Percentiles rank a stretch among this genome's conserved stretches.
Conservation (phyloP, 495 filamentous ascomycete species). For the Bombardia bombarda region DNA sequence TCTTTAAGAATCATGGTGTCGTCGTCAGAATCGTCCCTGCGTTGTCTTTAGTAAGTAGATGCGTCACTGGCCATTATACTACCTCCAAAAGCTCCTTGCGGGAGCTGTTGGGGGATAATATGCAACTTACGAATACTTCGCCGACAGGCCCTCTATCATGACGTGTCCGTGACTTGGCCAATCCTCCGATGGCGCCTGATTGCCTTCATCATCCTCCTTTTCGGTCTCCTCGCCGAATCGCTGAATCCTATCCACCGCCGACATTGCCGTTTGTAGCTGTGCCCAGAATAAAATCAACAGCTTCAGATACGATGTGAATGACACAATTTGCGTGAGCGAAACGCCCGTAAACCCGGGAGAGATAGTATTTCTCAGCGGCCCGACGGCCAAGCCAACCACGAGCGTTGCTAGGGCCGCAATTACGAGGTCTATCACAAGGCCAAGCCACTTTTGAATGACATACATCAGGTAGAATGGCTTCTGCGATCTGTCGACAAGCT, state of each 20-base stretch:
- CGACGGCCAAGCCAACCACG: constrained; percentile 28
- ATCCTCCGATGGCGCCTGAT: neutral
- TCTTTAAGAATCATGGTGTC: neutral
- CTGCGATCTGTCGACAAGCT: constrained; percentile 41
- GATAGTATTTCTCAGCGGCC: neutral
- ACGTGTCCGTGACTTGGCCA: neutral
- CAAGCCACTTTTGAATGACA: constrained; percentile 41
- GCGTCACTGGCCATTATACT: too few species aligned
- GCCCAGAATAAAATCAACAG: constrained; percentile 20
- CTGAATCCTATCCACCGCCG: constrained; percentile 32
- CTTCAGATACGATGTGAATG: neutral
- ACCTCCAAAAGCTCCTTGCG: neutral
- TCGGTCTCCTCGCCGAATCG: constrained; percentile 19
- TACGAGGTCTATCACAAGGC: constrained; percentile 33
- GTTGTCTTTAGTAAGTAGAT: too few species aligned
- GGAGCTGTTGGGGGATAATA: neutral
- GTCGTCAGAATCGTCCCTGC: neutral
- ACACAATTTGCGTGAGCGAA: neutral
- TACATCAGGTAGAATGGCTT: constrained; percentile 36
- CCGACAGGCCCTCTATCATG: neutral
- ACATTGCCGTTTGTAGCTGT: constrained; percentile 36
- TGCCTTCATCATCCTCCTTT: neutral
- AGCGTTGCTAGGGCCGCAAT: constrained; percentile 26
- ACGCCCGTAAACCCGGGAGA: neutral
- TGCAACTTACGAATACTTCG: neutral